Conservation (phyloP, 2,329 filamentous ascomycete species). For the Hirsutella minnesotensis region DNA sequence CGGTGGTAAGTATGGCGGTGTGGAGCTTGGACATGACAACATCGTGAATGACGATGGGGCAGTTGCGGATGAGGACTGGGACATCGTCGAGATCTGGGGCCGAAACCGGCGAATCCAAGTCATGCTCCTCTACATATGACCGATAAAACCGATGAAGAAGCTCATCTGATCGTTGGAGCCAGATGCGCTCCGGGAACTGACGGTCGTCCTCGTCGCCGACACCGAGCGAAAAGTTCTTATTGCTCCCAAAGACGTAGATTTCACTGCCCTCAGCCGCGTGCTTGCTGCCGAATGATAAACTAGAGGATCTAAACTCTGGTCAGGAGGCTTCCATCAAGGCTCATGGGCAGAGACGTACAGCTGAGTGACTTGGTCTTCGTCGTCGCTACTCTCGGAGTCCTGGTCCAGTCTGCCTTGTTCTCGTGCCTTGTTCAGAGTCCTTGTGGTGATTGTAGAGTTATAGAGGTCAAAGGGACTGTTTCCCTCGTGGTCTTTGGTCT, state of each 20-base stretch:
- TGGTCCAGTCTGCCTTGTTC: slow-evolving; percentile 36
- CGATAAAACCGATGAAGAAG: slow-evolving; percentile 62
- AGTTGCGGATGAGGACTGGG: slow-evolving; percentile 60
- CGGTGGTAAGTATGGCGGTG: slow-evolving; percentile 76
- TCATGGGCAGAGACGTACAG: slow-evolving; percentile 13
- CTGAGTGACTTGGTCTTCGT: slow-evolving; percentile 15
- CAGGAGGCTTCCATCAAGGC: neutral
- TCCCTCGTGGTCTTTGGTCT: slow-evolving; percentile 90
- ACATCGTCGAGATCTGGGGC: slow-evolving; percentile 38
- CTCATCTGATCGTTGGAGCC: slow-evolving; percentile 63
- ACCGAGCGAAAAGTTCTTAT: slow-evolving; percentile 85
- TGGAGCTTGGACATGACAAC: slow-evolving; percentile 84
- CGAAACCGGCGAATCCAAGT: slow-evolving; percentile 16
- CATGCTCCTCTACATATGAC: slow-evolving; percentile 46
- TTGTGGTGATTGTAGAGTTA: slow-evolving; percentile 70
- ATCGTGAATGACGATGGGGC: slow-evolving; percentile 66
- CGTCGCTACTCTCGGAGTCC: slow-evolving; percentile 44
- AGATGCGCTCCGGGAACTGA: slow-evolving; percentile 79
- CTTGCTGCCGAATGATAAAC: slow-evolving; percentile 7
- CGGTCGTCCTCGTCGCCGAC: slow-evolving; percentile 94
- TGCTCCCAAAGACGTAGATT: slow-evolving; percentile 88
- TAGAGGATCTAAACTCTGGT: slow-evolving; percentile 10
- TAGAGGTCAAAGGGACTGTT: slow-evolving; percentile 93
- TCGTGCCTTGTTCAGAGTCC: slow-evolving; percentile 45
- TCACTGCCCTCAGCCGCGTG: slow-evolving; percentile 53